phyloP scores from a whole-genome alignment of 257 asterid genomes.

The Ilex asprella region DNA sequence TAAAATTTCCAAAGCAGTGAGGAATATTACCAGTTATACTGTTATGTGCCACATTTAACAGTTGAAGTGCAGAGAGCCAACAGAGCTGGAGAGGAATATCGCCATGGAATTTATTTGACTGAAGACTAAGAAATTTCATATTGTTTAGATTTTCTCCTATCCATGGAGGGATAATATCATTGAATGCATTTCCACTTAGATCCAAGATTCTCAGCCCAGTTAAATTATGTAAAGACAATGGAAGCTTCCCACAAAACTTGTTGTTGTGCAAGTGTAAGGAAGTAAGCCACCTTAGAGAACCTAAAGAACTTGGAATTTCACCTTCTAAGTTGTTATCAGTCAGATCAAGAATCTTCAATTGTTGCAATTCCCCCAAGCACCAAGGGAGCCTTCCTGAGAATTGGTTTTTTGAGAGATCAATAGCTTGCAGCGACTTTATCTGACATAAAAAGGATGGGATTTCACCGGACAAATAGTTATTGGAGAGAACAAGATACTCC shows the following conservation, averaged over 20 bases:
- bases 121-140: constrained; percentile 16
- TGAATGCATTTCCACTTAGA: constrained; percentile 19
- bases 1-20: constrained; percentile 21
- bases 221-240: constrained; percentile 10
- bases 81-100: constrained; percentile 20
- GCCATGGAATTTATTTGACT: constrained; percentile 24
- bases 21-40: constrained; percentile 18
- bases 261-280: constrained; percentile 23
- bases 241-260: constrained; percentile 19
- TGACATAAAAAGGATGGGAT: constrained; percentile 6
- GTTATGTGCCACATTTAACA: constrained; percentile 28
- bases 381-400: constrained; percentile 16
- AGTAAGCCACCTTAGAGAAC: constrained; percentile 7
- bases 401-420: constrained; percentile 11
- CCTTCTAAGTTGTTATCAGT: constrained; percentile 15
- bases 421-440: background rate
- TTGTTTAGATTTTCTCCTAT: constrained; percentile 13
- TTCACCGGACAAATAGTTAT: constrained; percentile 8
- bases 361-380: constrained; percentile 10
- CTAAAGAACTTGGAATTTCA: constrained; percentile 19
- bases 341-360: constrained; percentile 10
- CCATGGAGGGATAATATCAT: constrained; percentile 26
- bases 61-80: constrained; percentile 12
- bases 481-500: constrained; percentile 6
- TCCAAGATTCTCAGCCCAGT: constrained; percentile 10